A percentile compares a stretch with the other conserved stretches of the same genome.
These are phyloP conservation scores for Silene uniflora DNA, from an alignment of 148 eudicot species.

Conservation along the genomic window DNA sequence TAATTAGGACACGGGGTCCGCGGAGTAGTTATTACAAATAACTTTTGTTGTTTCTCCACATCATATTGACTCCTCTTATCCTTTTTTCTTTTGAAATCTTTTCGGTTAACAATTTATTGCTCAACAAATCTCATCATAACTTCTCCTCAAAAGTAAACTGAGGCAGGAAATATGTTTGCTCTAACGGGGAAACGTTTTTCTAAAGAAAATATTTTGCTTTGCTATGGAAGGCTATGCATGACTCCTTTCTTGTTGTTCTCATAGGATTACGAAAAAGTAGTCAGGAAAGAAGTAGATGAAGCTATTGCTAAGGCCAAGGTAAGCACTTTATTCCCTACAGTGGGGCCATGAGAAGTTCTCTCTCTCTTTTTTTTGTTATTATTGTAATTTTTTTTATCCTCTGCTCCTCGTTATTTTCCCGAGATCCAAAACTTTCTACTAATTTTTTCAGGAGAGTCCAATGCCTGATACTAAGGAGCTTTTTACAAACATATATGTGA, in stretches of 20 bases:
- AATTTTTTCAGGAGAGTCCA: slow-evolving; percentile 75
- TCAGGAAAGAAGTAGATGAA: slow-evolving; percentile 49
- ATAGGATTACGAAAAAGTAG: slow-evolving; percentile 61
- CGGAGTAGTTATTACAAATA: not conserved
- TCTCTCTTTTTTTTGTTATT: not conserved
- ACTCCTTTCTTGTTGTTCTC: not conserved
- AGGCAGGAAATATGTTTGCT: not conserved
- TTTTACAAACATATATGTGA: slow-evolving; percentile 74
- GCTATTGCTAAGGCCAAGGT: slow-evolving; percentile 64
- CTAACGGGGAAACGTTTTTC: not conserved
- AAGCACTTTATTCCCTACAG: not conserved
- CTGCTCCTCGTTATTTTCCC: not conserved
- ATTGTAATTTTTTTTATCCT: too few species aligned
- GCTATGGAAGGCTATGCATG: not conserved
- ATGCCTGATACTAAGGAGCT: slow-evolving; percentile 79
- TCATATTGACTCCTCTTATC: not conserved
- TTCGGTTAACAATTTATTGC: not conserved
- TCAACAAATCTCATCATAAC: not conserved
- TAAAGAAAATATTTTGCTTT: not conserved
- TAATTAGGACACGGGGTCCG: too few species aligned
- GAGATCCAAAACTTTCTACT: not conserved
- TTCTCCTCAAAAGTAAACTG: not conserved
- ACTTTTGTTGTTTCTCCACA: not conserved
- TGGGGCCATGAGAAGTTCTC: too few species aligned
- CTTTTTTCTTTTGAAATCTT: not conserved